Base-by-base conservation (phyloP, 441 rosid species). In the Heliophila coronopifolia region DNA sequence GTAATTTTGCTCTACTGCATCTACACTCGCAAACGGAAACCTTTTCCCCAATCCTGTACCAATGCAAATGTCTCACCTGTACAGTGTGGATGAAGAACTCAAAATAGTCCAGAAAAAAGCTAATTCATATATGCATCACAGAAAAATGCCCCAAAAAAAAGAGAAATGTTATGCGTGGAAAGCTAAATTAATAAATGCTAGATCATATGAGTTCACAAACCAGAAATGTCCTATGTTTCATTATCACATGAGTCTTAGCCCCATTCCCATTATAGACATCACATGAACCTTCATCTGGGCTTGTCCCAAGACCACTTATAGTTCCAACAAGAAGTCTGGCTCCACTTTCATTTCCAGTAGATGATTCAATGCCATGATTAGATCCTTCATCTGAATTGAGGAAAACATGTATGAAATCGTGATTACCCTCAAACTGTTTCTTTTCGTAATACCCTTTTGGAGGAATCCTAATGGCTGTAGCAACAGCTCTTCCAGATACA, bases 51-150 rank as follows among this genome's bases (percentile, higher is more conserved):
- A 80, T 59, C 42, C 49, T 66, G 77, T 81, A 87, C 95, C 95
- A 91, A 61, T 91, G 89, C 85, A 91, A 61, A 73, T 87, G 96
- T 73, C 87, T 87, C 59, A 91, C 98, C 98, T 91, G 77, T 49
- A 49, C 51, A 44, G 7, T 19, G 22, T 6, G 22, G 35, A 57
- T 20, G 22, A 33, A 19, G 38, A 67, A 54, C 58, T n/a, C n/a
- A n/a, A n/a, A n/a, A n/a, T n/a, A n/a, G n/a, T n/a, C n/a, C n/a
- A n/a, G n/a, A n/a, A n/a, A n/a, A n/a, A n/a, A n/a, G 16, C 51
- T 39, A 48, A 40, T 55, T 25, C 32, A 9, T 45, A 46, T 24
- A 62, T 12, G 37, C 39, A 53, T 36, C 35, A 36, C 14, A 36
- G 9, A 36, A 22, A 23, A 53, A 44, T 13, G 6, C 26, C 19